These are phyloP conservation scores for Eustoma russellianum DNA, from an alignment of 257 asterid genomes.

Conservation along the genomic window DNA sequence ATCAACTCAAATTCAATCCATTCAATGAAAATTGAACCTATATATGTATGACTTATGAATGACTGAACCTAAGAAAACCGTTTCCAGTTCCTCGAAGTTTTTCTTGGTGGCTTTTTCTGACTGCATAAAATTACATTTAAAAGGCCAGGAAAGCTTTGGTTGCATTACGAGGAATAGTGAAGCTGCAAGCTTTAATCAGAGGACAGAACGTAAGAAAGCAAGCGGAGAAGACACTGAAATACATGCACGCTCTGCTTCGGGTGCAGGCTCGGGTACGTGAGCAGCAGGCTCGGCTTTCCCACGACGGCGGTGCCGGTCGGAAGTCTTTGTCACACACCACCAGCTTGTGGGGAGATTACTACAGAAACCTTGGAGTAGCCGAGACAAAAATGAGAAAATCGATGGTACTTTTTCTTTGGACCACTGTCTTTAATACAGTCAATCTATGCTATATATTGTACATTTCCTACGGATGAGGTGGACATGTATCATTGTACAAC, in stretches of 20 bases:
- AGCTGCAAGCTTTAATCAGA: constrained; percentile 82
- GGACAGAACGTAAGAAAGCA: constrained; percentile 90
- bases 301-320: constrained; percentile 59
- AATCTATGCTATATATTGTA: no score
- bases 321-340: constrained; percentile 61
- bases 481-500: no score
- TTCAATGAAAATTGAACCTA: no score
- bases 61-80: no score
- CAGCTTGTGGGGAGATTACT: constrained; percentile 59
- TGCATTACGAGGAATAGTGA: constrained; percentile 85
- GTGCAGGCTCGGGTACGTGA: constrained; percentile 87
- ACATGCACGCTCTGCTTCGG: constrained; percentile 89
- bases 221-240: constrained; percentile 76
- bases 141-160: constrained; percentile 86
- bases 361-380: constrained; percentile 19
- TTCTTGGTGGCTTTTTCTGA: no score
- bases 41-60: no score
- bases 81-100: no score
- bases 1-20: no score
- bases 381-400: constrained; percentile 42
- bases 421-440: no score
- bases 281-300: constrained; percentile 71
- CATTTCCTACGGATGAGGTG: no score
- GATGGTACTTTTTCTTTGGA: constrained; percentile 27
- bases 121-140: neutral